Percentiles rank a stretch among this genome's conserved stretches.
Conservation (phyloP, 495 filamentous ascomycete species). For the Hamigera avellanea region DNA sequence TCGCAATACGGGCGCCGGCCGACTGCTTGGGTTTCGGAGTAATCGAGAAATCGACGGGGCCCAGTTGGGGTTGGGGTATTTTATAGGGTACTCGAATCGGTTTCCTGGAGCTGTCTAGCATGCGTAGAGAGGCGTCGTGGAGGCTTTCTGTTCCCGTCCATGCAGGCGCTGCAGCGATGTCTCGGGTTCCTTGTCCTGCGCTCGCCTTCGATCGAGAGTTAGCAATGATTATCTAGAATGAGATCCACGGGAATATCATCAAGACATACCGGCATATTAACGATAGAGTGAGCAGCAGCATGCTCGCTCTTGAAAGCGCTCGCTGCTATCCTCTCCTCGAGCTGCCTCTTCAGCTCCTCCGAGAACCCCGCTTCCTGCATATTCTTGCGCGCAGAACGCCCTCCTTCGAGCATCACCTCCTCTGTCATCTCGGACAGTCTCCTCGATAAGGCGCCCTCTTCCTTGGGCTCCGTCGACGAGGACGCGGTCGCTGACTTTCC, state of each 20-base stretch:
- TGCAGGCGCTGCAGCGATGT: constrained; percentile 54
- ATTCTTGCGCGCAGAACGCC: constrained; percentile 58
- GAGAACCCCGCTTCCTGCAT: constrained; percentile 79
- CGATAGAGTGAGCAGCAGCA: constrained; percentile 55
- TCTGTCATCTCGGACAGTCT: constrained; percentile 72
- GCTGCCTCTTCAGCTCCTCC: constrained; percentile 63
- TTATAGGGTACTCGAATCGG: constrained; percentile 46
- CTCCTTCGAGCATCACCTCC: constrained; percentile 59
- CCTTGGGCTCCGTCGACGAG: constrained; percentile 5
- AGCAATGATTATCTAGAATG: no score
- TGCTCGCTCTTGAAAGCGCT: constrained; percentile 61
- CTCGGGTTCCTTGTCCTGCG: constrained; percentile 61
- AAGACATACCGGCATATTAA: constrained; percentile 42
- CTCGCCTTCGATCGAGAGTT: constrained; percentile 24
- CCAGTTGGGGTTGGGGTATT: constrained; percentile 37
- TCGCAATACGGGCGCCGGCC: constrained; percentile 51
- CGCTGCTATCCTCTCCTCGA: constrained; percentile 63
- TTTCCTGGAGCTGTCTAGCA: constrained; percentile 78
- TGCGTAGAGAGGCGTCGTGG: constrained; percentile 70
- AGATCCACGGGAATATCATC: not conserved
- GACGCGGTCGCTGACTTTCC: constrained; percentile 1
- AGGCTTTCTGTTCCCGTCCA: constrained; percentile 72
- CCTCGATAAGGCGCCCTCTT: constrained; percentile 56
- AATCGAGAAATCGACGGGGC: constrained; percentile 49
- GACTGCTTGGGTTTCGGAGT: constrained; percentile 31